Percentiles rank a stretch among this genome's conserved stretches.
Evolutionary conservation across 257 asterid species (phyloP).

Genomic region (Petrea volubilis): DNA sequence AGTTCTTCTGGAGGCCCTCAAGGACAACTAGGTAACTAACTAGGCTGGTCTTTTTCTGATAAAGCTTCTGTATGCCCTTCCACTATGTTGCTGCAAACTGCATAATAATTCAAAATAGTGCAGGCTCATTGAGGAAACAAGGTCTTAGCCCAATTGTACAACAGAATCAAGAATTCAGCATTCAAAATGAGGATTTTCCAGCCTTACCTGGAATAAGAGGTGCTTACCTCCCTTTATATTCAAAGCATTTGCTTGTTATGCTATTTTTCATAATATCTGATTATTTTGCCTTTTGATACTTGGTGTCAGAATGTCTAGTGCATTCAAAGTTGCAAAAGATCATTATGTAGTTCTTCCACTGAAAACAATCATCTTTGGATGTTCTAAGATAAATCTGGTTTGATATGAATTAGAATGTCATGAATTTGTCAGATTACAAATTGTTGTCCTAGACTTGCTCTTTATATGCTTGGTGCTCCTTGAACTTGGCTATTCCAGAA

Average conservation of each 20-base stretch:
- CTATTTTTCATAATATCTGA: constrained; percentile 1
- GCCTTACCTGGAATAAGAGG: constrained; percentile 99
- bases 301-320: constrained; percentile 4
- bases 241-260: not conserved
- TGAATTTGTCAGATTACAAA: not conserved
- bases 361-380: constrained; percentile 2
- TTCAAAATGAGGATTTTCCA: constrained; percentile 98
- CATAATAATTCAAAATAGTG: constrained; percentile 28
- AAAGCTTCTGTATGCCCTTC: constrained; percentile 21
- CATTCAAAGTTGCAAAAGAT: not conserved
- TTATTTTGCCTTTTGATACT: constrained; percentile 1
- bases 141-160: constrained; percentile 83
- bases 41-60: constrained; percentile 19
- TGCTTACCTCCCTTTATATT: constrained; percentile 27
- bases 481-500: constrained; percentile 7
- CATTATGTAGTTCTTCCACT: not conserved
- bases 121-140: constrained; percentile 96
- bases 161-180: constrained; percentile 98
- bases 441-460: constrained; percentile 4
- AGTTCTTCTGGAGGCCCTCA: constrained; percentile 98
- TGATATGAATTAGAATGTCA: not conserved
- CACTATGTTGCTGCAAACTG: constrained; percentile 24
- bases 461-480: not conserved
- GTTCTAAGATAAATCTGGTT: not conserved
- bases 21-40: constrained; percentile 77